Evolutionary conservation across 352 stramenopile genomes (phyloP), one percentile per base, ranked within the genome.

Genomic region (Phytophthora ramorum): DNA sequence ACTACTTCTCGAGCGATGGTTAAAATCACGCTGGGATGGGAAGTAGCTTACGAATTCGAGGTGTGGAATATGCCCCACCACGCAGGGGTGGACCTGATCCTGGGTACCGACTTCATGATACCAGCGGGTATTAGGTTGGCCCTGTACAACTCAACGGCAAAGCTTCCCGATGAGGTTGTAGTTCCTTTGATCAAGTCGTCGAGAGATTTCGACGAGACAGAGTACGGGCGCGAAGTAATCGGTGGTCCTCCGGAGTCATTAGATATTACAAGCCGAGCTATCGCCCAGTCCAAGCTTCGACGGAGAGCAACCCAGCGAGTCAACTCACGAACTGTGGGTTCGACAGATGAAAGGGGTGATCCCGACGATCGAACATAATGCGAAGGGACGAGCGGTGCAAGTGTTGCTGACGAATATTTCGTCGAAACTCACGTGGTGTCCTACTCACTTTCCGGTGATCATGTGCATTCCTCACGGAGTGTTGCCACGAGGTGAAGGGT

Each of bases 61-160:
- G 22, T 61, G 1, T 63, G 43, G 55, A 54, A 55, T 13, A 48
- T 63, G 30, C 12, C 12, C 2, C 43, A 63, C n/a, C 17, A 35
- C 9, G 50, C 50, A 2, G 50, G 50, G 10, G 50, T 48, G 0
- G 50, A 58, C 24, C 3, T 59, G 5, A 51, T 63, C 7, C 17
- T 63, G 3, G 32, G 45, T 9, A 63, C 44, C 0, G 44, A 47
- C 19, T 54, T 63, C 13, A 63, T 63, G 43, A 54, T 54, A 26
- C 55, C 43, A 38, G 44, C 43, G 13, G 55, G 44, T 32, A 49
- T 41, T 3, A 8, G 38, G 51, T 2, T 26, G n/a, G 7, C 1
- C 3, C 22, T 1, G 1, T 1, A 24, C 3, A 24, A 24, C 22
- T 24, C 22, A 3, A 24, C 3, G 3, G 22, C 22, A 24, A 24